Evolutionary conservation across 345 rosid genomes (phyloP).

Genomic region (Diplotaxis tenuifolia): DNA sequence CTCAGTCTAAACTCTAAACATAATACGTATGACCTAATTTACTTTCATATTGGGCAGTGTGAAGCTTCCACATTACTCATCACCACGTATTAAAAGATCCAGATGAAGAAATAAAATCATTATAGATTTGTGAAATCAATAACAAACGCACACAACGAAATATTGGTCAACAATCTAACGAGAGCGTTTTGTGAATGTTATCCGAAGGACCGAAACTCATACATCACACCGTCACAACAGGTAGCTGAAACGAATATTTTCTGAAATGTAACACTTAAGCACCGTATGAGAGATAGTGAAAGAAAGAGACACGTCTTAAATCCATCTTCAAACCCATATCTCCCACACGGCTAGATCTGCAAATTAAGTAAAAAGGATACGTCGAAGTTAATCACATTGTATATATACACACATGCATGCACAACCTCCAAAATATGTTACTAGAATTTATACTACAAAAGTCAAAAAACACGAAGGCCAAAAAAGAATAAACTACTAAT

Average conservation of each 20-base stretch:
- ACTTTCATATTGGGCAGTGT: constrained; percentile 27
- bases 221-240: constrained; percentile 28
- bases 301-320: constrained; percentile 22
- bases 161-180: constrained; percentile 7
- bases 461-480: constrained; percentile 42
- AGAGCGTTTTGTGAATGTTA: constrained; percentile 21
- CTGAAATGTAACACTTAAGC: constrained; percentile 19
- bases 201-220: constrained; percentile 27
- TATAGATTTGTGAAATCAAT: background rate
- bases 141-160: constrained; percentile 20
- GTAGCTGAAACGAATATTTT: constrained; percentile 23
- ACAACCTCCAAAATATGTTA: constrained; percentile 31
- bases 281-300: constrained; percentile 28
- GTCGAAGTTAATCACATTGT: constrained; percentile 9
- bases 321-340: constrained; percentile 23
- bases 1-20: constrained; percentile 32
- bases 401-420: constrained; percentile 31
- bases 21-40: constrained; percentile 35
- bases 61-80: constrained; percentile 32
- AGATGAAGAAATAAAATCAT: constrained; percentile 14
- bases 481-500: constrained; percentile 10
- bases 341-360: constrained; percentile 40
- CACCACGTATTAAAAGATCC: background rate
- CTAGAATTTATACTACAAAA: constrained; percentile 27
- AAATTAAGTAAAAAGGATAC: constrained; percentile 30